Base-by-base conservation (phyloP, 2,329 filamentous ascomycete genomes). In the Chalaropsis ovoidea region DNA sequence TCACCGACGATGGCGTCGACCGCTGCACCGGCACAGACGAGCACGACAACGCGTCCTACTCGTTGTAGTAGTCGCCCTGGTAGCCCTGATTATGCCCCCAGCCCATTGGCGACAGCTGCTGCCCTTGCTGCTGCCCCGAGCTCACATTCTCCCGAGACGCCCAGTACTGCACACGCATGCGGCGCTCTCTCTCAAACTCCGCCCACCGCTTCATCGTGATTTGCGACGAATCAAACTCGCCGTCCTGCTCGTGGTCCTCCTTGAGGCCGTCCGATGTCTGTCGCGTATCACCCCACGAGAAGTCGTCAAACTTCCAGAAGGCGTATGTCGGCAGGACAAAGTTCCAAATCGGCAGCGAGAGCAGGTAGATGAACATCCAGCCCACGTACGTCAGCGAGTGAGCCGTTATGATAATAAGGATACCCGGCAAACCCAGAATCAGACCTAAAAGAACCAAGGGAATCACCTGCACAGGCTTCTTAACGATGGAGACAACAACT, bases 231-330 rank as follows among this genome's bases (percentile, higher is more conserved):
- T 99, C 95, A 72, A 99, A 99, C 76, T 97, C 94, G 69, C 94
- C 94, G 76, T 96, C 90, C 69, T 87, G 87, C 72, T 93, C 92
- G 41, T 90, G 89, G 1, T 83, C 89, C 77, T 93, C 94, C 80
- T 93, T 92, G 15, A 84, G 87, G 78, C 88, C 90, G 73, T 96
- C 93, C 35, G 92, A 92, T 49, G 93, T 96, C 83, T 97, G 95
- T 68, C 94, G 86, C 65, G 94, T 99, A 69, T 99, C 95, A 72
- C 94, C 94, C 94, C 94, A 99, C 66, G 89, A 95, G 80, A 99
- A 99, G 79, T 99, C 94, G 75, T 99, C 94, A 74, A 99, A 99
- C 78, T 99, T 97, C 94, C 94, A 99, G 80, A 93, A 99, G 2
- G 94, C 88, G 74, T 99, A 99, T 7, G 85, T 84, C 0, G 94